Percentiles rank a stretch among this genome's conserved stretches.
Evolutionary conservation across 257 asterid species (phyloP).

Genomic region (Solanum chaucha): DNA sequence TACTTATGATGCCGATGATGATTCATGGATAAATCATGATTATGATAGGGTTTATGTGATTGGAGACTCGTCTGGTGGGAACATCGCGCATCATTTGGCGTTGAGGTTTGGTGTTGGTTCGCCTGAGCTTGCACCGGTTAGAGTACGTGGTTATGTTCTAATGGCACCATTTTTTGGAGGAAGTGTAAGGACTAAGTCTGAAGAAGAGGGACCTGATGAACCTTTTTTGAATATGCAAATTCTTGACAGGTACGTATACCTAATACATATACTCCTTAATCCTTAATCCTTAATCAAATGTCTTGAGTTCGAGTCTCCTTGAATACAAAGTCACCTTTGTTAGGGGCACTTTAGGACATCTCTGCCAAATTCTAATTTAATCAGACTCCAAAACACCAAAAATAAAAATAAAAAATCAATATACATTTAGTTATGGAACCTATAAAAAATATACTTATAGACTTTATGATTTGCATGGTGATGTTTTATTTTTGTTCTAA

Average conservation of each 20-base stretch:
- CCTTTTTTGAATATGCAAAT: constrained; percentile 36
- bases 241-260: constrained; percentile 47
- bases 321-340: too few species aligned
- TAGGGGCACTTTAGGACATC: neutral
- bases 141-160: constrained; percentile 67
- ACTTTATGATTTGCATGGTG: neutral
- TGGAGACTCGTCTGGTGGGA: constrained; percentile 93
- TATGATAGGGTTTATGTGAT: constrained; percentile 43
- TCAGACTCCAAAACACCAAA: too few species aligned
- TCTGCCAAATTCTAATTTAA: too few species aligned
- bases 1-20: neutral
- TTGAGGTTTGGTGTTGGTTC: constrained; percentile 55
- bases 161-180: constrained; percentile 94
- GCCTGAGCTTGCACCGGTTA: constrained; percentile 40
- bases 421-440: too few species aligned
- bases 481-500: neutral
- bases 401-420: too few species aligned
- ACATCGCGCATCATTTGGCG: constrained; percentile 80
- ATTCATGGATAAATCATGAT: constrained; percentile 32
- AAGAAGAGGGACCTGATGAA: constrained; percentile 58
- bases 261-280: neutral
- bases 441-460: too few species aligned
- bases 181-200: constrained; percentile 52
- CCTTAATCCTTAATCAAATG: too few species aligned
- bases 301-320: neutral